Evolutionary conservation across 345 rosid species (phyloP), one percentile per base, ranked within the genome.

Genomic region (Camelina laxa): DNA sequence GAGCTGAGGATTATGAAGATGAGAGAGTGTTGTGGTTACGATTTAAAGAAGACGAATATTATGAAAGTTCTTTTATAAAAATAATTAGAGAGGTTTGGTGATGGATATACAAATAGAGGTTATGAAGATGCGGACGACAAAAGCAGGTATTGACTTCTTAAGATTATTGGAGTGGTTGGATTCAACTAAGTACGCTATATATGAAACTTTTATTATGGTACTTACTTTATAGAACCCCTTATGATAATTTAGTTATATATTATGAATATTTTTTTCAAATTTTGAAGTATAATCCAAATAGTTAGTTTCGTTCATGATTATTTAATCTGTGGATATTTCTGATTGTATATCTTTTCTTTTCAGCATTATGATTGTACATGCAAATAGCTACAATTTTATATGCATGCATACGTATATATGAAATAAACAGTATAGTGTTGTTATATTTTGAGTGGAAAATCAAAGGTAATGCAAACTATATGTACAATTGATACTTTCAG

Each of bases 101-200:
- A 33, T 33, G 8, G 36, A 33, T 33, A 33, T 33, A 33, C 6
- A 33, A 6, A 33, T 33, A 33, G 36, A 33, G 36, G 36, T 33
- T 33, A 39, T 5, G 60, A 50, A 67, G 73, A 59, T 67, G 61
- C 65, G 55, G 62, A 75, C 73, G 61, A 75, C 13, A 36, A 66
- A 57, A 58, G 73, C 62, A 56, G 79, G 61, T 74, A 12, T 42
- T 21, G 48, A 53, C 70, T 69, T 57, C 3, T 20, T 17, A 13
- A 31, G 75, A 61, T 17, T 69, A 69, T 44, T 62, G 70, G 75
- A 69, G 75, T 76, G 57, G 75, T 76, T 69, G 65, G 45, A 22
- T 51, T 75, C 73, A 41, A 75, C 21, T 68, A 22, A 19, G 9
- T 60, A 72, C 12, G 60, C 60, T 22, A 22, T 22, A n/a, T 50